Base-by-base conservation (phyloP, 495 filamentous ascomycete genomes). In the Trichocladium uniseriatum region DNA sequence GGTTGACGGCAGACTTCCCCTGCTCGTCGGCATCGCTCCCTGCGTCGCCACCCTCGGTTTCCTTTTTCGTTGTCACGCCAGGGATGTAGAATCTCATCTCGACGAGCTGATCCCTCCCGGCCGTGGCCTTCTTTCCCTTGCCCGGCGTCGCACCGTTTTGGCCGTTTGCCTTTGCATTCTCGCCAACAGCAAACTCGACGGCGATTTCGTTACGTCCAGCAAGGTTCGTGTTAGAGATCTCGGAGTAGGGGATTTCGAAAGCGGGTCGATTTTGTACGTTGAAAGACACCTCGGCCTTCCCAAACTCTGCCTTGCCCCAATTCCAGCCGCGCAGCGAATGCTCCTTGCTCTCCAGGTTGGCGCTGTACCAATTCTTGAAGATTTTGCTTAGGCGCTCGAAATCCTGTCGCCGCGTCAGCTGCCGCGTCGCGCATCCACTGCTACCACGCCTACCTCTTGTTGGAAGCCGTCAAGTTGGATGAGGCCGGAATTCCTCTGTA, bases 61-160 rank as follows among this genome's bases (percentile, higher is more conserved):
- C 86, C 61, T 89, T 94, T 67, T 87, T 87, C 18, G 83, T 82
- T 2, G 86, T 88, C 0, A 83, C 87, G 32, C 94, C 94, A 11
- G 94, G 94, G 47, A 99, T 95, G 70, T 96, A 99, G 71, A 99
- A 96, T 41, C 94, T 80, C 87, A 97, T 95, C 68, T 99, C 94
- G 13, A 95, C 88, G 42, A 99, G 71, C 69, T 97, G 89, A 61
- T 99, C 94, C 43, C 80, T 80, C 19, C 85, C 88, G 24, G 86
- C 89, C 14, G 83, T 83, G 16, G 86, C 83, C 69, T 95, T 99
- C 65, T 85, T 89, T 52, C 91, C 89, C 46, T 83, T 83, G 48
- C 79, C 82, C 51, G 83, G 72, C 19, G 85, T 86, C 51, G 87
- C 85, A 15, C 87, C 89, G 16, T 88, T 75, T 43, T 86, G 77